Evolutionary conservation across 2,329 filamentous ascomycete species (phyloP), one percentile per base, ranked within the genome.

Genomic region (Verticillium nonalfalfae): DNA sequence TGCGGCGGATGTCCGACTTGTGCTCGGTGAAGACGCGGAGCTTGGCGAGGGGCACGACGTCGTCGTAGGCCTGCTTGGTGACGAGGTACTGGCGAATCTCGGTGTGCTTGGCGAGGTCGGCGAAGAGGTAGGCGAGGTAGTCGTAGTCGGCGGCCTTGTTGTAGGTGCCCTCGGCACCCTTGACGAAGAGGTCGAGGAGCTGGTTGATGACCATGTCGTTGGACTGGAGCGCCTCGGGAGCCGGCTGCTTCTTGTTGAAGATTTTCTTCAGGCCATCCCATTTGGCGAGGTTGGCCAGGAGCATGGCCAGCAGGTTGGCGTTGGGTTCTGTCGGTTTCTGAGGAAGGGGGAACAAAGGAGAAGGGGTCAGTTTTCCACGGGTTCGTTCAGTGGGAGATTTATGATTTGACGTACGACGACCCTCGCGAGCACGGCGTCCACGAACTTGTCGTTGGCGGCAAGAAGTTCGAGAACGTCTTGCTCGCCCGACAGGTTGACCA

Each of bases 11-110:
- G 34, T 89, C 84, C 2, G 91, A 96, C 68, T 85, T 81, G 77
- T 97, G 92, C 74, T 96, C 92, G 1, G 95, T 98, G 74, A 98
- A 98, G 62, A 98, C 94, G 63, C 90, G 90, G 64, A 99, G 81
- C 79, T 98, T 98, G 57, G 90, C 91, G 57, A 98, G 81, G 2
- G 95, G 95, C n/a, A 97, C 86, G 14, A 97, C 85, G 1, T 79
- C 81, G 72, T 97, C 93, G 73, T 96, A 94, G 1, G 84, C 77
- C 72, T 96, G 90, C 60, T 85, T 80, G 14, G 81, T 83, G 5
- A 91, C 81, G 66, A 97, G 90, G 77, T 95, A 91, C 58, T 85
- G 81, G 35, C 91, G 84, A 21, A 93, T 86, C 66, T 90, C 84
- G 39, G 86, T 80, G 69, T 93, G 88, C 75, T 93, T 96, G 58